Base-by-base conservation (phyloP, 306 rosid genomes). In the Citrullus amarus region DNA sequence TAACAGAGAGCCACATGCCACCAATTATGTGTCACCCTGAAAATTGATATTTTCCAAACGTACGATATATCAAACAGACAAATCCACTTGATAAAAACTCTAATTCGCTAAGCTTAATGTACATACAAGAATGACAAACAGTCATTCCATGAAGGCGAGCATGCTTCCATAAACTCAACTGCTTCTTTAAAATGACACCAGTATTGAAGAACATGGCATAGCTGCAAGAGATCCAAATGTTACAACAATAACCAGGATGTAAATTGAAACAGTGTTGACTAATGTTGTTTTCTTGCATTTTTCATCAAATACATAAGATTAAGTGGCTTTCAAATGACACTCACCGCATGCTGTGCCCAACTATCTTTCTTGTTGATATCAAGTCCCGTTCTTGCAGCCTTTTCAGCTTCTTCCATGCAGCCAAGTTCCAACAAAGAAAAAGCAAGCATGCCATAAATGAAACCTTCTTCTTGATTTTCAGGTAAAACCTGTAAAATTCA, bases 21-120 rank as follows among this genome's bases (percentile, higher is more conserved):
- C 97, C 98, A 92, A 82, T 95, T 95, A 85, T 92, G 98, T n/a
- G 98, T 88, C 80, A 95, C 54, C 96, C 97, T 95, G 93, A 84
- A 81, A 56, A 84, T 51, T 30, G 5, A 1, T 59, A 53, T 36
- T 69, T 68, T 44, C 72, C 72, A 80, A 56, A 56, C 79, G 41
- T 71, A 75, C 48, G 43, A 65, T 75, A 75, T n/a, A 46, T 28
- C 56, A 80, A 73, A 69, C 51, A 78, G 77, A 63, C 22, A 56
- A 34, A 58, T n/a, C 34, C 75, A 32, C 25, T 53, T 22, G 50
- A 75, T 46, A 72, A 76, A 36, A 73, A 53, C 66, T 66, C 61
- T 20, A 16, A 17, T 79, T 79, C 56, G 44, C 55, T 30, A 72
- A 20, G 79, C 30, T 76, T 48, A 71, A 76, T 72, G 77, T 51